A percentile compares a stretch with the other conserved stretches of the same genome.
Conservation (phyloP, 2,329 filamentous ascomycete species). For the Aureobasidium sp. region DNA sequence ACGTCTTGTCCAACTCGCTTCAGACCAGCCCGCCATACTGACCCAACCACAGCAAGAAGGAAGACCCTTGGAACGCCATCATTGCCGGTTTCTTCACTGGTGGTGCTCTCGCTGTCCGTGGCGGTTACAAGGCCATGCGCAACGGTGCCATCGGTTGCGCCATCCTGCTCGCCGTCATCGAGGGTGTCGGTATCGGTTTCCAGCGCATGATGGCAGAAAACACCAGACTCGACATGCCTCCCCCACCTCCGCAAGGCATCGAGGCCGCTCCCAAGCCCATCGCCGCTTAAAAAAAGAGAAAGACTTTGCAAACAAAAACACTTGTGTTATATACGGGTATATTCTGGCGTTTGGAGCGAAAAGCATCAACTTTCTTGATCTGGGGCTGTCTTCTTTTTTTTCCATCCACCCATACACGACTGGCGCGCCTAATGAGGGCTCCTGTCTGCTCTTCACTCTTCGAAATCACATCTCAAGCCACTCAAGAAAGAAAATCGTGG, state of each 20-base stretch:
- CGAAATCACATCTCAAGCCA: neutral
- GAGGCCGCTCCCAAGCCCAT: constrained; percentile 14
- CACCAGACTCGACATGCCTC: constrained; percentile 64
- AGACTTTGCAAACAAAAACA: neutral
- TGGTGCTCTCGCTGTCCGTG: constrained; percentile 82
- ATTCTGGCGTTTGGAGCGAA: constrained; percentile 13
- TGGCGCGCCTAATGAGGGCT: neutral
- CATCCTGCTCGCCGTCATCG: constrained; percentile 87
- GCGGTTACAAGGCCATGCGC: constrained; percentile 81
- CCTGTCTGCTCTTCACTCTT: constrained; percentile 10
- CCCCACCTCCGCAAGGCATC: constrained; percentile 27
- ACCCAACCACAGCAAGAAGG: constrained; percentile 57
- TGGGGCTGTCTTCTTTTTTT: neutral
- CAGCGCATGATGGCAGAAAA: constrained; percentile 88
- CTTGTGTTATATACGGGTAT: constrained; percentile 2
- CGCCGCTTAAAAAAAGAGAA: constrained; percentile 10
- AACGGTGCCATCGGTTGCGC: constrained; percentile 97
- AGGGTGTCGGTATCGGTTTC: constrained; percentile 94
- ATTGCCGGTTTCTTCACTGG: constrained; percentile 96
- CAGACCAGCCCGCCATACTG: neutral
- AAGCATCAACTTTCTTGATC: neutral
- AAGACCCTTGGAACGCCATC: constrained; percentile 97
- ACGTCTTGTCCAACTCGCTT: neutral
- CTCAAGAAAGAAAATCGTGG: neutral
- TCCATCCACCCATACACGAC: neutral